phyloP scores from a whole-genome alignment of 2,329 filamentous ascomycete genomes.

The Raffaelea arxii region DNA sequence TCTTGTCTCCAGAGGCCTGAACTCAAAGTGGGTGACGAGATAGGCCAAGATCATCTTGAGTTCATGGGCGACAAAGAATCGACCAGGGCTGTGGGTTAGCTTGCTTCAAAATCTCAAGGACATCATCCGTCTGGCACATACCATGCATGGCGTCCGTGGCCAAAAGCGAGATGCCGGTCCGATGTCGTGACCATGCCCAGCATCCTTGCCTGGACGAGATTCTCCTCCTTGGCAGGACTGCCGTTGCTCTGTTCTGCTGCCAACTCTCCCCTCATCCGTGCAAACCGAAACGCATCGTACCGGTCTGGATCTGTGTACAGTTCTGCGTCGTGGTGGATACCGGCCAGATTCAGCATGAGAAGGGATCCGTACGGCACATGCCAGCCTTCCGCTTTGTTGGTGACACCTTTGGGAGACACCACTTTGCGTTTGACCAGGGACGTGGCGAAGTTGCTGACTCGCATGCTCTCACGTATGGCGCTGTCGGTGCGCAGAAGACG shows the following conservation, averaged over 20 bases:
- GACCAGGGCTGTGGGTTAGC: constrained; percentile 30
- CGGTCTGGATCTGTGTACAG: constrained; percentile 29
- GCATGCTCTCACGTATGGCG: constrained; percentile 43
- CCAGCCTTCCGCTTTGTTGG: constrained; percentile 30
- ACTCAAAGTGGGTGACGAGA: constrained; percentile 42
- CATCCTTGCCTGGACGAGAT: constrained; percentile 22
- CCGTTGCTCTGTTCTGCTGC: neutral
- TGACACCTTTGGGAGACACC: constrained; percentile 24
- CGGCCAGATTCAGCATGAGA: constrained; percentile 32
- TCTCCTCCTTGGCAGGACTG: neutral
- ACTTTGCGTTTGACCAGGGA: constrained; percentile 38
- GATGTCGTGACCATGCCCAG: constrained; percentile 44
- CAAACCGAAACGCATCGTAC: constrained; percentile 42
- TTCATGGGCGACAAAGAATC: constrained; percentile 47
- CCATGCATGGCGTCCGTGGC: constrained; percentile 46
- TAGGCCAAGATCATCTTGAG: constrained; percentile 44
- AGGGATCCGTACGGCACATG: constrained; percentile 32
- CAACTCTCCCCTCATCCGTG: constrained; percentile 27
- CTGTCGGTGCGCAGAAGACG: constrained; percentile 38
- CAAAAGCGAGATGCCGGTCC: constrained; percentile 41
- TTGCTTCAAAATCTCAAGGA: neutral
- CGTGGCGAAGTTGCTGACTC: constrained; percentile 35
- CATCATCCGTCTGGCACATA: constrained; percentile 12
- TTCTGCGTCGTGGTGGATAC: constrained; percentile 35
- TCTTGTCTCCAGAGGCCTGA: constrained; percentile 28